Evolutionary conservation across 768 basidiomycete species (phyloP).

Genomic region (Trametes cinnabarina): DNA sequence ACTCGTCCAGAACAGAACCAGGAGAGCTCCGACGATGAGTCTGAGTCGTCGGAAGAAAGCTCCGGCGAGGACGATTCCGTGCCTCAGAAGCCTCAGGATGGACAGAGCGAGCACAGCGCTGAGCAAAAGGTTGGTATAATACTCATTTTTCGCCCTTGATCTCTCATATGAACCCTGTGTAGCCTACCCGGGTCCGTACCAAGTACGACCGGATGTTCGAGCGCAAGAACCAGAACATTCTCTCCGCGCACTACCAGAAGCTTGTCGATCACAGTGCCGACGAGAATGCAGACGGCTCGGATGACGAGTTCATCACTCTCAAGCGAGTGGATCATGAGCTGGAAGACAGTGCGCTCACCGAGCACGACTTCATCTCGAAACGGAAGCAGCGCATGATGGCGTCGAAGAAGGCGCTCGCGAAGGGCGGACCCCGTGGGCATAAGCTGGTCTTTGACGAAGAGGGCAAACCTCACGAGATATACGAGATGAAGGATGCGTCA

Average conservation of each 20-base stretch:
- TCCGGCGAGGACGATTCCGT: conserved; percentile 31
- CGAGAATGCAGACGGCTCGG: conserved; percentile 42
- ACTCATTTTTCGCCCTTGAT: neutral
- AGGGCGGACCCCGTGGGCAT: conserved; percentile 54
- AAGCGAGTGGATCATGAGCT: conserved; percentile 89
- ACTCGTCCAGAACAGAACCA: conserved; percentile 29
- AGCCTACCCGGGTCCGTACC: conserved; percentile 60
- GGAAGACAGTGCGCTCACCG: conserved; percentile 33
- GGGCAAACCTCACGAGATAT: conserved; percentile 75
- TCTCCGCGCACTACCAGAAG: conserved; percentile 87
- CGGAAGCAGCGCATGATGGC: conserved; percentile 75
- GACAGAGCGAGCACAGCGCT: conserved; percentile 25
- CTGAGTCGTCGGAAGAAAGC: conserved; percentile 17
- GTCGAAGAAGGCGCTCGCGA: conserved; percentile 70
- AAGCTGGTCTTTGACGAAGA: conserved; percentile 92
- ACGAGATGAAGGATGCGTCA: conserved; percentile 79
- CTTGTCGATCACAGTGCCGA: conserved; percentile 69
- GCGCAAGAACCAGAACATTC: conserved; percentile 89
- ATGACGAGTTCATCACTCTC: conserved; percentile 90
- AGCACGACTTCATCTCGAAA: conserved; percentile 67
- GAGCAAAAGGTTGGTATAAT: conserved; percentile 40
- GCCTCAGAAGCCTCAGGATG: neutral
- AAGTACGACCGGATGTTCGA: conserved; percentile 99
- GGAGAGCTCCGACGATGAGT: conserved; percentile 27
- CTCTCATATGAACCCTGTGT: neutral